Percentiles rank a stretch among this genome's conserved stretches.
Conservation (phyloP, 108 stramenopile species). For the Cyclotella sp. region DNA sequence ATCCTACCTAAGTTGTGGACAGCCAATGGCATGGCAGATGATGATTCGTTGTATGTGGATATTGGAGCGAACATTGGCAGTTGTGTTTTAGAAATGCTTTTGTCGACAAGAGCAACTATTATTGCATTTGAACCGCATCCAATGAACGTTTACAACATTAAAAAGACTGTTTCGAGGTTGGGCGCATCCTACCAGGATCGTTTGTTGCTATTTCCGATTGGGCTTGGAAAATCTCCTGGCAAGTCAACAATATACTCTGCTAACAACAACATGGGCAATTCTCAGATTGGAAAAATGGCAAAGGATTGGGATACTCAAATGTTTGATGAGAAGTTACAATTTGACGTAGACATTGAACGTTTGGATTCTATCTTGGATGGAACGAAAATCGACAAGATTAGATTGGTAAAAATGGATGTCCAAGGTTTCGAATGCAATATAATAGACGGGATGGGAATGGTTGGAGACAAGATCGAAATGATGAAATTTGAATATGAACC, state of each 20-base stretch:
- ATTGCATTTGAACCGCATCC: conserved; percentile 54
- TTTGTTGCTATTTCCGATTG: conserved; percentile 28
- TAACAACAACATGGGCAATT: conserved; percentile 30
- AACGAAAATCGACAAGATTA: neutral
- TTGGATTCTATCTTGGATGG: conserved; percentile 20
- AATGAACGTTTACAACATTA: conserved; percentile 20
- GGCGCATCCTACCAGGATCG: conserved; percentile 23
- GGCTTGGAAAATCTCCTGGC: neutral
- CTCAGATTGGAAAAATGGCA: conserved; percentile 20
- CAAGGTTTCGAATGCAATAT: conserved; percentile 42
- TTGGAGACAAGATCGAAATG: conserved; percentile 29
- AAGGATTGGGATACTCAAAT: conserved; percentile 15
- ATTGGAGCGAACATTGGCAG: conserved; percentile 52
- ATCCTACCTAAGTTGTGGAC: conserved; percentile 1
- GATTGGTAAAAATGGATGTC: conserved; percentile 45
- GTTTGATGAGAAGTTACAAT: conserved; percentile 11
- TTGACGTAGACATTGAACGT: conserved; percentile 22
- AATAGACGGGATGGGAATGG: conserved; percentile 29
- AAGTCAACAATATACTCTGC: conserved; percentile 12
- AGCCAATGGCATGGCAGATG: neutral
- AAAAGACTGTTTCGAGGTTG: neutral
- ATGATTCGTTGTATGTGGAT: conserved; percentile 31
- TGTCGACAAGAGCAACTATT: conserved; percentile 41
- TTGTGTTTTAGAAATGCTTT: conserved; percentile 53
- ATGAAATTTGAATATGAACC: conserved; percentile 25